Base-by-base conservation (phyloP, 805 yeast genomes). In the Groenewaldozyma salmanticensis region DNA sequence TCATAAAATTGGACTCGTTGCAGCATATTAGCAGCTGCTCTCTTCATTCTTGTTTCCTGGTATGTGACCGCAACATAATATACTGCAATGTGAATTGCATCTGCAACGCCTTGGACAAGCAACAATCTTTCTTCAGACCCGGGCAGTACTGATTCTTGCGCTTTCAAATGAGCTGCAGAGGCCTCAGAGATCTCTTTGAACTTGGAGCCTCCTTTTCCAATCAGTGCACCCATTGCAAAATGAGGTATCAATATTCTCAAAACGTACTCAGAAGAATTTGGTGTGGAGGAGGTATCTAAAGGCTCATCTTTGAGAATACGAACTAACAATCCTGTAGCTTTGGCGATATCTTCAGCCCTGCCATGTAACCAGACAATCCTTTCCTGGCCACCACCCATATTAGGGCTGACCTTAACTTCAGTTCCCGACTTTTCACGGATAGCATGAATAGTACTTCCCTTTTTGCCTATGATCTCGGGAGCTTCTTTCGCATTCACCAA, bases 31-130 rank as follows among this genome's bases (percentile, higher is more conserved):
- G 18, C n/a, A 17, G 24, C 20, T 36, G 22, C 20, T 4, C n/a
- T 15, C 18, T 24, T 35, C 31, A 11, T 35, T n/a, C 6, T 16
- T 9, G 9, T 35, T 46, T 71, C 76, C 45, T 72, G 71, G 41
- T 79, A 68, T 2, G 82, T 79, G 57, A 78, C 81, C 1, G 82
- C 77, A 42, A 82, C 70, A 55, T 79, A 81, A 59, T 79, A 83
- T 0, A 78, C 67, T 6, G 95, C 95, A 50, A 84, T 82, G 55
- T 83, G 94, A 33, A 86, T 74, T 1, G 95, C 87, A 62, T 85
- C 94, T 1, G 87, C 86, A 11, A 82, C 90, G 4, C 95, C 95
- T 4, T 71, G 66, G 5, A 85, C 71, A 19, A 77, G 68, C 37
- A 86, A 64, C 17, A 81, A 67, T 44, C 94, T 69, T 57, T 86